Conservation (phyloP, 78 protist genomes). For the Acrasis kona region DNA sequence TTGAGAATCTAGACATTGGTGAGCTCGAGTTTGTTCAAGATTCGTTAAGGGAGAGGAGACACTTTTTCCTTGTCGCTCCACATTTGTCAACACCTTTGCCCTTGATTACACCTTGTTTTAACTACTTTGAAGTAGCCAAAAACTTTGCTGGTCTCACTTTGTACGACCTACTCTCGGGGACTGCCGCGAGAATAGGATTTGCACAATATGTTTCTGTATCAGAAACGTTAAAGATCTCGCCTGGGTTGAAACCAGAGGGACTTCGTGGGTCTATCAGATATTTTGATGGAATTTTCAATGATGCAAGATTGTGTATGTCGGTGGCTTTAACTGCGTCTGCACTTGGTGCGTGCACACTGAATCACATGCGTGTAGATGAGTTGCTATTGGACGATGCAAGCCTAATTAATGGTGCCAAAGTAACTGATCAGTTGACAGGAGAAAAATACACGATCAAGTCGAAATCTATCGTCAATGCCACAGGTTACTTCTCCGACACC, state of each 20-base stretch:
- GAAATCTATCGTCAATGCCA: constrained; percentile 63
- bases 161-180: constrained; percentile 72
- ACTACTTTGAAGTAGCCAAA: constrained; percentile 46
- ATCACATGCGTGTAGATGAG: constrained; percentile 51
- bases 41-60: constrained; percentile 65
- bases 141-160: constrained; percentile 55
- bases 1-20: constrained; percentile 38
- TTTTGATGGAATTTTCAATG: constrained; percentile 81
- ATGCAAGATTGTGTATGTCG: constrained; percentile 69
- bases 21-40: constrained; percentile 59
- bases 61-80: constrained; percentile 63
- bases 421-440: constrained; percentile 65
- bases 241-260: constrained; percentile 20
- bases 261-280: constrained; percentile 53
- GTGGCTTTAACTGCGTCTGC: constrained; percentile 78
- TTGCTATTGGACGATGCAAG: background rate
- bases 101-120: background rate
- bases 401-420: constrained; percentile 55
- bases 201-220: constrained; percentile 13
- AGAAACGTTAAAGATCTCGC: constrained; percentile 39
- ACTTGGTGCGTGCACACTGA: constrained; percentile 66
- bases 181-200: background rate
- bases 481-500: constrained; percentile 72
- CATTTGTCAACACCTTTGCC: constrained; percentile 81
- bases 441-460: constrained; percentile 17